Evolutionary conservation across 495 filamentous ascomycete species (phyloP).

Genomic region (Cercophora samala): DNA sequence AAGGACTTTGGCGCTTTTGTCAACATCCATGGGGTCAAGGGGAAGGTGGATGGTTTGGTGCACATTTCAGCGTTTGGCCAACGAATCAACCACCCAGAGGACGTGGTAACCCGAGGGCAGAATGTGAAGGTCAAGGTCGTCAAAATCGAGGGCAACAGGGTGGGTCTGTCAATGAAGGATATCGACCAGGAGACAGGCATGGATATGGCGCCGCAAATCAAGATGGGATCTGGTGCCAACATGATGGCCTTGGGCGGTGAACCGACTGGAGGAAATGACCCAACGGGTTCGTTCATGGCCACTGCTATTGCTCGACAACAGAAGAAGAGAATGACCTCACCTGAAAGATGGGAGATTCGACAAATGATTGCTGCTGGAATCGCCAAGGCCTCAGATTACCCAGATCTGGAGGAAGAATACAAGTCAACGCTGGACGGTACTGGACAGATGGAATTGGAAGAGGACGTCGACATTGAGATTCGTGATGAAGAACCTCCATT

Average conservation of each 20-base stretch:
- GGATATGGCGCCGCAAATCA: slow-evolving; percentile 75
- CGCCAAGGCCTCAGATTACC: slow-evolving; percentile 85
- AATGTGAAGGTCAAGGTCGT: slow-evolving; percentile 89
- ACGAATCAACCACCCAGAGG: slow-evolving; percentile 86
- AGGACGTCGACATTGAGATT: slow-evolving; percentile 96
- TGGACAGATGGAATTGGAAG: slow-evolving; percentile 87
- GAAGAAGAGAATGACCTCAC: slow-evolving; percentile 92
- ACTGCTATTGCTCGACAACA: slow-evolving; percentile 43
- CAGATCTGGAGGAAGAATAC: slow-evolving; percentile 92
- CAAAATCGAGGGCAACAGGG: slow-evolving; percentile 74
- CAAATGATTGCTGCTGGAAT: slow-evolving; percentile 94
- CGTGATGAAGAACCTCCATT: slow-evolving; percentile 96
- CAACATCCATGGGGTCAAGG: slow-evolving; percentile 79
- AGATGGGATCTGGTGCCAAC: slow-evolving; percentile 89
- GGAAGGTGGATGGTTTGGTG: slow-evolving; percentile 89
- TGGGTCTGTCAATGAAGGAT: slow-evolving; percentile 94
- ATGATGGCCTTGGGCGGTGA: slow-evolving; percentile 72
- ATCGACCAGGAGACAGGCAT: slow-evolving; percentile 88
- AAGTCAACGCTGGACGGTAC: slow-evolving; percentile 81
- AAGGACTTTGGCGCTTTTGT: slow-evolving; percentile 97
- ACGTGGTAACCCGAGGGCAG: slow-evolving; percentile 77
- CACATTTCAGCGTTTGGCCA: slow-evolving; percentile 94
- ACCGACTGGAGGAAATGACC: neutral
- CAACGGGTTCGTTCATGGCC: slow-evolving; percentile 35
- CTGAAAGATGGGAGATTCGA: slow-evolving; percentile 94